Percentiles rank a stretch among this genome's conserved stretches.
phyloP scores from a whole-genome alignment of 345 rosid species.

The Pseudoturritis turrita region DNA sequence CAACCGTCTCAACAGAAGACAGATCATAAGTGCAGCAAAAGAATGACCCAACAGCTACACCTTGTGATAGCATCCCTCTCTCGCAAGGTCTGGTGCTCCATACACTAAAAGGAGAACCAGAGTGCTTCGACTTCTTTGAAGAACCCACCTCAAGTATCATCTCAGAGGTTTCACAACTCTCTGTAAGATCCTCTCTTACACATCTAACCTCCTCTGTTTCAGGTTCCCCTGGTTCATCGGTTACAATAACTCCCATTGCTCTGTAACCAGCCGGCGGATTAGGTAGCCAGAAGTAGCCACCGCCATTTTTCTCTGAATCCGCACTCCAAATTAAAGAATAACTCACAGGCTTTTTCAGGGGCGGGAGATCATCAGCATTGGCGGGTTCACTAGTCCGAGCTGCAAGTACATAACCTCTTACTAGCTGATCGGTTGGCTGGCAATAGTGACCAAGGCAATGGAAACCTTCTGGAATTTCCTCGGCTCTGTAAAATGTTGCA shows the following conservation, averaged over 20 bases:
- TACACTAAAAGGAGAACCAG: constrained; percentile 43
- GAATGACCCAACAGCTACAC: constrained; percentile 83
- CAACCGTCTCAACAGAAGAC: constrained; percentile 32
- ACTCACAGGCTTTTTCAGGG: constrained; percentile 53
- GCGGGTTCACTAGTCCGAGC: constrained; percentile 32
- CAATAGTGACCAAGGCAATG: constrained; percentile 75
- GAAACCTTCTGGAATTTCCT: constrained; percentile 62
- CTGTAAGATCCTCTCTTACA: constrained; percentile 77
- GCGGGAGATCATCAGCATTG: constrained; percentile 32
- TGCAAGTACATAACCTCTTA: constrained; percentile 74
- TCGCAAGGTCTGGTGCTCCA: constrained; percentile 64
- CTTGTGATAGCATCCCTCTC: constrained; percentile 66
- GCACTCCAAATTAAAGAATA: constrained; percentile 54
- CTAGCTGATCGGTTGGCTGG: constrained; percentile 53
- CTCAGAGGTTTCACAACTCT: constrained; percentile 60
- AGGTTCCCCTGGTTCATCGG: constrained; percentile 46
- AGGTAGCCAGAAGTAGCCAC: constrained; percentile 79
- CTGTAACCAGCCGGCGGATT: constrained; percentile 74
- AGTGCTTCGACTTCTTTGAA: constrained; percentile 29
- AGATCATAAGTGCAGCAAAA: constrained; percentile 45
- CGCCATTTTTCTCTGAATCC: constrained; percentile 35
- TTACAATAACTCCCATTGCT: constrained; percentile 79
- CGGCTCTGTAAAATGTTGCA: constrained; percentile 61
- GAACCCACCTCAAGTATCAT: constrained; percentile 38
- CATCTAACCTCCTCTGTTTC: constrained; percentile 61